A percentile compares a stretch with the other conserved stretches of the same genome.
phyloP scores from a whole-genome alignment of 2,329 filamentous ascomycete species.

The Xylogone sp. region DNA sequence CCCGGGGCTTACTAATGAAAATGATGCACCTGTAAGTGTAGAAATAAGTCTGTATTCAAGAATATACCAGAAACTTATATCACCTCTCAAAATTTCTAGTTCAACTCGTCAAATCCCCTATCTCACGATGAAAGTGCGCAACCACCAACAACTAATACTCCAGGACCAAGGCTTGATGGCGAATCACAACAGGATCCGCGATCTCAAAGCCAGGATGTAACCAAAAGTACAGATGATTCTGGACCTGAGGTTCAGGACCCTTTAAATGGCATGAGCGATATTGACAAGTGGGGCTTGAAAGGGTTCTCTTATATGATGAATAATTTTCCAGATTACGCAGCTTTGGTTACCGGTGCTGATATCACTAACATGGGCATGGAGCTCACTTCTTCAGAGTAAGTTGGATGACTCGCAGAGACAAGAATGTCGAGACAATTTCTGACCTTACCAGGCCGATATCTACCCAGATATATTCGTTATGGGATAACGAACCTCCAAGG shows the following conservation, averaged over 20 bases:
- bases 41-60: neutral
- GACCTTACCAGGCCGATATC: slow-evolving; percentile 39
- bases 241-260: slow-evolving; percentile 48
- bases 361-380: slow-evolving; percentile 55
- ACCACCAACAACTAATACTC: slow-evolving; percentile 16
- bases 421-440: slow-evolving; percentile 11
- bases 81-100: slow-evolving; percentile 17
- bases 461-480: slow-evolving; percentile 57
- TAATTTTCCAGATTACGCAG: slow-evolving; percentile 60
- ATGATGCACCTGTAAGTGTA: slow-evolving; percentile 20
- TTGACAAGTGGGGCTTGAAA: slow-evolving; percentile 63
- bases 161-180: slow-evolving; percentile 15
- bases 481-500: slow-evolving; percentile 55
- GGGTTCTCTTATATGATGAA: slow-evolving; percentile 56
- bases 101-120: slow-evolving; percentile 15
- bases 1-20: slow-evolving; percentile 15
- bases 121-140: slow-evolving; percentile 15
- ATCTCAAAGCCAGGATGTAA: slow-evolving; percentile 18
- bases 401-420: slow-evolving; percentile 3
- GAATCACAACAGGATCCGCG: slow-evolving; percentile 15
- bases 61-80: too few relatives aligned
- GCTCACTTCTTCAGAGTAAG: slow-evolving; percentile 54
- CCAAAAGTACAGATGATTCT: slow-evolving; percentile 18
- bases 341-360: slow-evolving; percentile 57
- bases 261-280: slow-evolving; percentile 55